Conservation (phyloP, 1,284 basidiomycete species). For the Xerocomus amazonicus region DNA sequence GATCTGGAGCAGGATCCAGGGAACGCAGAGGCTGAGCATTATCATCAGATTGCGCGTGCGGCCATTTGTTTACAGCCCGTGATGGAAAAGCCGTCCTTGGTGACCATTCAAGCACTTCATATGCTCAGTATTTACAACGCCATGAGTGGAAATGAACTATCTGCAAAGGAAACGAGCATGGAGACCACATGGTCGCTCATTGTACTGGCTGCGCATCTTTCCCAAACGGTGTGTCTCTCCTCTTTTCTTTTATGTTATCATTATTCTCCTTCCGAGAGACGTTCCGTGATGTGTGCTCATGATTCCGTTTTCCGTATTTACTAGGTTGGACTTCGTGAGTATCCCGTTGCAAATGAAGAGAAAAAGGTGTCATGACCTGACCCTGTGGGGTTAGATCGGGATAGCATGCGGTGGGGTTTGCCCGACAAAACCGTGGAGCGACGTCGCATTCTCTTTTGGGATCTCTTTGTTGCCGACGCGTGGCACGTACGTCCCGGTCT, state of each 20-base stretch:
- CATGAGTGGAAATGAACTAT: conserved; percentile 41
- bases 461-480: conserved; percentile 49
- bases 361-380: conserved; percentile 13
- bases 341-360: conserved; percentile 8
- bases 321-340: conserved; percentile 59
- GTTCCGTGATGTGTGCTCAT: conserved; percentile 9
- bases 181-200: conserved; percentile 62
- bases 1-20: conserved; percentile 38
- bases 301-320: conserved; percentile 10
- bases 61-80: conserved; percentile 59
- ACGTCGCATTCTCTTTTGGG: conserved; percentile 57
- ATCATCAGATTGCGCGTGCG: conserved; percentile 56
- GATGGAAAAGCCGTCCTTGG: conserved; percentile 62
- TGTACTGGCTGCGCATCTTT: conserved; percentile 51
- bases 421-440: conserved; percentile 51
- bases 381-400: conserved; percentile 45
- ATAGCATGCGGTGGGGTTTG: conserved; percentile 51
- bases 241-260: background rate
- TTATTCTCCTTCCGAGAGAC: background rate
- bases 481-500: conserved; percentile 40
- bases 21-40: conserved; percentile 52
- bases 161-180: conserved; percentile 44
- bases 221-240: conserved; percentile 51
- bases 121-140: conserved; percentile 53
- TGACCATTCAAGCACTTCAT: conserved; percentile 62